Conservation (phyloP, 2,329 filamentous ascomycete species). For the Aspergillus fructus region DNA sequence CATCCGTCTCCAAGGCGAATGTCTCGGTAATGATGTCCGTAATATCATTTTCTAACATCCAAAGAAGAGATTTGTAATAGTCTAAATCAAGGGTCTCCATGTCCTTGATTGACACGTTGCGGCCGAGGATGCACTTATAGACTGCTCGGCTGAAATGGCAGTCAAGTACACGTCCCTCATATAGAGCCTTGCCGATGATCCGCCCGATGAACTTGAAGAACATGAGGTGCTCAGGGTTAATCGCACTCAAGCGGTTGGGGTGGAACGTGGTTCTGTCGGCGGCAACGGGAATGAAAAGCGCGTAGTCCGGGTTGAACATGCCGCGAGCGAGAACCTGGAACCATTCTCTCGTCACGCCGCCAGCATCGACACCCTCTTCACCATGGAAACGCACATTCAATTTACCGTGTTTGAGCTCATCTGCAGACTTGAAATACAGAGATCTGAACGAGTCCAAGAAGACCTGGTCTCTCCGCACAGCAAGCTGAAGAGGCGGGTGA, state of each 20-base stretch:
- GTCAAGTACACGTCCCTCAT: conserved; percentile 91
- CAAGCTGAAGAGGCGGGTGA: conserved; percentile 77
- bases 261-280: conserved; percentile 98
- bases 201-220: conserved; percentile 99
- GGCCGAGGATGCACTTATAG: conserved; percentile 95
- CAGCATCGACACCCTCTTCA: conserved; percentile 96
- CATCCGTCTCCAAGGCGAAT: conserved; percentile 90
- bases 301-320: conserved; percentile 99
- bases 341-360: conserved; percentile 97
- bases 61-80: conserved; percentile 97
- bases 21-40: conserved; percentile 96
- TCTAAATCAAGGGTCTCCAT: conserved; percentile 99
- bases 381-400: conserved; percentile 96
- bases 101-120: conserved; percentile 94
- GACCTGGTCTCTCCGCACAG: conserved; percentile 88
- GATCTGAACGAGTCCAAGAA: conserved; percentile 98
- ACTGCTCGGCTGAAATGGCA: conserved; percentile 99
- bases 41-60: conserved; percentile 99
- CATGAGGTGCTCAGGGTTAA: conserved; percentile 93
- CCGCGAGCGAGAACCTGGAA: conserved; percentile 96
- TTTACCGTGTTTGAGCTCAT: conserved; percentile 99
- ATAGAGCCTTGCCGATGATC: conserved; percentile 96
- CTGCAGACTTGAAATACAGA: conserved; percentile 93
- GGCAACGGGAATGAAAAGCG: conserved; percentile 91
- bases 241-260: conserved; percentile 86